Evolutionary conservation across 805 yeast species (phyloP), one percentile per base, ranked within the genome.

Genomic region (Yamadazyma sp.): DNA sequence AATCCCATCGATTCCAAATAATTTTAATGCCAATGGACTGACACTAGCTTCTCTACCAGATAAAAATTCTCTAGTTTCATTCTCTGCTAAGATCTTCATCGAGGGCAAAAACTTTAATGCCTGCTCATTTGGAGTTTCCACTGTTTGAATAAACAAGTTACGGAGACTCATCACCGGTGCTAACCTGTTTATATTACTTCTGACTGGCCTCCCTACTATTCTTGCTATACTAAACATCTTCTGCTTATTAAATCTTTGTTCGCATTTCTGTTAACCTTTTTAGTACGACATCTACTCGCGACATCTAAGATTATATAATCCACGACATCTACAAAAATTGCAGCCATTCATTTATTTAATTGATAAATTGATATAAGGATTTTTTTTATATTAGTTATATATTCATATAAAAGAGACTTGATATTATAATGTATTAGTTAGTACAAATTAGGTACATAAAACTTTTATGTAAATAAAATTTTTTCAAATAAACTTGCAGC

Each of bases 21-120:
- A 64, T 54, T 80, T 82, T 39, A 83, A 65, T 2, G 94, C 95
- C 34, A 86, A 59, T 5, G 94, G 95, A 4, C 91, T 81, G 29
- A 75, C 68, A 4, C 68, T 64, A 0, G 95, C 91, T 43, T 86
- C 93, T 39, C 91, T 68, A 2, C 89, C 89, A 33, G 75, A 71
- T 25, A 82, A 63, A 47, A 79, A 83, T 58, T 87, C 96, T 18
- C 79, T 60, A 0, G 95, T 86, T 42, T 75, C 71, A 27, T 77
- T 76, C n/a, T 69, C 73, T 14, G 65, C 70, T 12, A 86, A 62
- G n/a, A 86, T 75, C 28, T 69, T 66, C 59, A 73, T 76, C 9
- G 87, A 80, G 1, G 96, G 95, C 21, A 86, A 57, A 49, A 87
- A 87, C 66, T 87, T 87, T 38, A 87, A 60, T 0, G 96, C 96